Conservation (phyloP, 768 basidiomycete genomes). For the Boletus rubescentipes region DNA sequence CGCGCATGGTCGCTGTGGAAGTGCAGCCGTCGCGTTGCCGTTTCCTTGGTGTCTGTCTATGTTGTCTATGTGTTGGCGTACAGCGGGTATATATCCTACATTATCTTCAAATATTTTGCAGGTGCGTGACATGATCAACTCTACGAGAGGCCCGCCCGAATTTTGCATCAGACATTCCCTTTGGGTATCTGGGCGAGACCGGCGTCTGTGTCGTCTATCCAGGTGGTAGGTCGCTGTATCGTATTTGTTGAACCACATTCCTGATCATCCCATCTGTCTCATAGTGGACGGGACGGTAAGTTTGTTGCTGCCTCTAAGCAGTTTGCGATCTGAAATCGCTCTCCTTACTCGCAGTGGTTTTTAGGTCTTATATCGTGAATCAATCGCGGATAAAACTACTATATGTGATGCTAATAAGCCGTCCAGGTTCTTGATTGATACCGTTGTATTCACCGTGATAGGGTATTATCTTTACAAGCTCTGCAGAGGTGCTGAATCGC, state of each 20-base stretch:
- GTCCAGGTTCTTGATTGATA: slow-evolving; percentile 1
- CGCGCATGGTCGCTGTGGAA: slow-evolving; percentile 22
- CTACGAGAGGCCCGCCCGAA: neutral
- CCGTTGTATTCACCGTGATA: neutral
- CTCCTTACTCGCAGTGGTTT: neutral
- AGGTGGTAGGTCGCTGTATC: neutral
- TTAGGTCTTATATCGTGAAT: slow-evolving; percentile 2
- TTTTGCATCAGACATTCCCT: neutral
- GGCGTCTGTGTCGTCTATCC: neutral
- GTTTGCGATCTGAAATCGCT: neutral
- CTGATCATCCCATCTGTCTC: neutral
- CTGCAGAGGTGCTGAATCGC: neutral
- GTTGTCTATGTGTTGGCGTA: slow-evolving; percentile 5
- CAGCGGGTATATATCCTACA: neutral
- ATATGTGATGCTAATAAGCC: neutral
- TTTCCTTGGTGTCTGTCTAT: slow-evolving; percentile 10
- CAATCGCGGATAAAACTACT: no score
- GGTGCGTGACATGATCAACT: neutral
- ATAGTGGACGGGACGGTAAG: neutral
- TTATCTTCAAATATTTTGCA: neutral
- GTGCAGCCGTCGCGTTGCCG: slow-evolving; percentile 1
- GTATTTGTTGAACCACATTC: neutral
- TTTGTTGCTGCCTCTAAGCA: neutral
- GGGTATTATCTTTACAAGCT: slow-evolving; percentile 1
- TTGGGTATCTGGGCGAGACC: neutral